Conservation (phyloP, 371 early-diverging fungal genomes). For the Umbelopsis sp. region DNA sequence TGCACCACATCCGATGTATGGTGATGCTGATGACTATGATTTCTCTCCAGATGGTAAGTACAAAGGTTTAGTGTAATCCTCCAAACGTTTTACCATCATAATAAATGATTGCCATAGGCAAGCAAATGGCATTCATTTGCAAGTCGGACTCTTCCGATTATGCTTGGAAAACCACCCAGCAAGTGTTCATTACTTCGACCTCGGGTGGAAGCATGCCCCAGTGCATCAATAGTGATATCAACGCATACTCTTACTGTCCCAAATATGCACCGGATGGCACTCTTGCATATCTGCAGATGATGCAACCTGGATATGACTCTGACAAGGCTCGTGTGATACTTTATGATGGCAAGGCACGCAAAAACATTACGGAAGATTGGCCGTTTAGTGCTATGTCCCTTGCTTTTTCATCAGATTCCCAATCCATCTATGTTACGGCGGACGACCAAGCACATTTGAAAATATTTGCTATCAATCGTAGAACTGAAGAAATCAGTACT, state of each 20-base stretch:
- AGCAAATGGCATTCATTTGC: conserved; percentile 60
- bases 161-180: conserved; percentile 69
- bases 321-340: conserved; percentile 62
- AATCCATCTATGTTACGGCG: conserved; percentile 46
- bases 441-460: conserved; percentile 51
- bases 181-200: conserved; percentile 53
- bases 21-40: conserved; percentile 46
- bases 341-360: conserved; percentile 37
- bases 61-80: too few relatives aligned
- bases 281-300: conserved; percentile 68
- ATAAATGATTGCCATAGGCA: conserved; percentile 28
- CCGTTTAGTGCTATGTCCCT: conserved; percentile 55
- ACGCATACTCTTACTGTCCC: conserved; percentile 59
- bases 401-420: conserved; percentile 44
- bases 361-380: conserved; percentile 50
- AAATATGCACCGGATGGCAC: conserved; percentile 60
- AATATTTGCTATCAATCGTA: conserved; percentile 36
- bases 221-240: conserved; percentile 41
- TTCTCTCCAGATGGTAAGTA: conserved; percentile 48
- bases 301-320: conserved; percentile 59
- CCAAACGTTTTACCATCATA: too few relatives aligned
- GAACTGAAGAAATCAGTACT: conserved; percentile 31
- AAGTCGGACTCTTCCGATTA: conserved; percentile 55
- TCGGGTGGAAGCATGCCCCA: conserved; percentile 37
- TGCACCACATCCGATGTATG: conserved; percentile 54